Percentiles rank a stretch among this genome's conserved stretches.
phyloP scores from a whole-genome alignment of 495 filamentous ascomycete genomes.

The Lasiosphaeria hispida region DNA sequence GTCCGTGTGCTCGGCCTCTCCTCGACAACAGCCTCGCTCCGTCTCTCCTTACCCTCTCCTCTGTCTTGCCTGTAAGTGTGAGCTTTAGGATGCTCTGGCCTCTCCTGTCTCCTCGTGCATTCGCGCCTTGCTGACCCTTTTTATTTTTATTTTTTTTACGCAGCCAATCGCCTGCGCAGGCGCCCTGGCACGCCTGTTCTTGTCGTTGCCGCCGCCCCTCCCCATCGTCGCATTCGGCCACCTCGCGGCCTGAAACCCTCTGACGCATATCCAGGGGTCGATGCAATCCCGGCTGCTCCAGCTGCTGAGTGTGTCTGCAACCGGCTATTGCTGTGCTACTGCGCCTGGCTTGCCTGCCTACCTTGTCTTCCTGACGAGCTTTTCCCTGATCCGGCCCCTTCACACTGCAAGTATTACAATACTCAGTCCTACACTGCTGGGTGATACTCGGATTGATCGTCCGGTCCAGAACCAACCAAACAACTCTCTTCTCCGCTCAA shows the following conservation, averaged over 20 bases:
- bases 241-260: conserved; percentile 32
- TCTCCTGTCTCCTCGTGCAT: background rate
- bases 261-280: conserved; percentile 33
- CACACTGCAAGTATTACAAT: conserved; percentile 5
- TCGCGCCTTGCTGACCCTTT: conserved; percentile 7
- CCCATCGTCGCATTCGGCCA: conserved; percentile 26
- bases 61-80: no score
- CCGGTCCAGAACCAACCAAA: conserved; percentile 13
- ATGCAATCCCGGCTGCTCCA: conserved; percentile 16
- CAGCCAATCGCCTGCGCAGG: conserved; percentile 14
- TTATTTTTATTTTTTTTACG: background rate
- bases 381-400: background rate
- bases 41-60: background rate
- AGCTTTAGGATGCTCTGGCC: background rate
- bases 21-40: background rate
- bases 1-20: background rate
- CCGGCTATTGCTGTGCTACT: conserved; percentile 14
- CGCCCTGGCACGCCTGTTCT: background rate
- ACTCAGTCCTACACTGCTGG: background rate
- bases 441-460: conserved; percentile 9
- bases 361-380: background rate
- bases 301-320: conserved; percentile 1
- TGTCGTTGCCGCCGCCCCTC: conserved; percentile 3
- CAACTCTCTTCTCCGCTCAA: background rate
- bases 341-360: background rate